phyloP scores from a whole-genome alignment of 2,329 filamentous ascomycete genomes.

The Botrytis porri region DNA sequence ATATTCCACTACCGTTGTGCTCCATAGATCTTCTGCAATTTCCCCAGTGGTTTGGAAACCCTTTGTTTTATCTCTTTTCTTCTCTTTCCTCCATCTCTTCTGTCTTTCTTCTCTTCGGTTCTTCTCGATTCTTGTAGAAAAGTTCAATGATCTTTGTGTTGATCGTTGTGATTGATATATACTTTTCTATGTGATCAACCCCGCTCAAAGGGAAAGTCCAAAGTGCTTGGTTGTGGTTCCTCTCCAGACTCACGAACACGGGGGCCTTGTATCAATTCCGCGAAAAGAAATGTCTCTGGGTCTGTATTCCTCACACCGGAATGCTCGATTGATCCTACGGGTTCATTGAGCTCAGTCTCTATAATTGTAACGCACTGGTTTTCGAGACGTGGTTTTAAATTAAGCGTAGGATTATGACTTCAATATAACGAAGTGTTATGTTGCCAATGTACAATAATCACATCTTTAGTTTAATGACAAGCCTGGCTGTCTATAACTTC shows the following conservation, averaged over 20 bases:
- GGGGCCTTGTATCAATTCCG: neutral
- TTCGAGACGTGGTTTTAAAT: neutral
- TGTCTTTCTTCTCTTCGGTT: neutral
- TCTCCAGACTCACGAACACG: neutral
- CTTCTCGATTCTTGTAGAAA: neutral
- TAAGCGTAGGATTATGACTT: neutral
- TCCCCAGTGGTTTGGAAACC: neutral
- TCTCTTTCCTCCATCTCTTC: neutral
- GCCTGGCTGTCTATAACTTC: neutral
- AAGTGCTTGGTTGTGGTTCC: neutral
- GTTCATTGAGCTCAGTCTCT: neutral
- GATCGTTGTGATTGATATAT: neutral
- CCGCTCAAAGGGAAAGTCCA: neutral
- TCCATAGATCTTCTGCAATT: neutral
- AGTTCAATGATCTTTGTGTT: neutral
- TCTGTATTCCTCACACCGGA: fast-evolving
- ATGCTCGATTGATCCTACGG: neutral
- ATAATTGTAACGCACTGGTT: neutral
- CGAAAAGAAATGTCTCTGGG: too few species aligned
- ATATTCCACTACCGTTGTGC: neutral
- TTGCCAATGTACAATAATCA: neutral
- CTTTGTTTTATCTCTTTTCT: neutral
- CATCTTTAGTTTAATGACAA: neutral
- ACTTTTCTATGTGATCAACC: neutral
- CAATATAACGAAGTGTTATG: neutral